phyloP scores from a whole-genome alignment of 768 basidiomycete species.

The Neoboletus brunneissimus region DNA sequence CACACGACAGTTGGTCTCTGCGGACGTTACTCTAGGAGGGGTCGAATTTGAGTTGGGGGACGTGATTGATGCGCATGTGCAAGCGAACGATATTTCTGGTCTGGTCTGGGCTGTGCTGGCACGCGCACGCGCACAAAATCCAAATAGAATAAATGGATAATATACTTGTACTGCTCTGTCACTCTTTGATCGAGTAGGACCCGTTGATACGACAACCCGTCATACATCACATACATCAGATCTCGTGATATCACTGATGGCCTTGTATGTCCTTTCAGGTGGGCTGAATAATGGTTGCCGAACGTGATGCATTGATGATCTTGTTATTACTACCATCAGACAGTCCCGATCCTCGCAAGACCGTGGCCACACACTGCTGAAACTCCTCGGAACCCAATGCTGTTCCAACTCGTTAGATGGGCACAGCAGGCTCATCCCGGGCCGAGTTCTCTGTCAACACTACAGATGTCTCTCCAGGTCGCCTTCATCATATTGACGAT shows the following conservation, averaged over 20 bases:
- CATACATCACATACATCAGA: no score
- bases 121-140: conserved; percentile 32
- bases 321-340: neutral
- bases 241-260: neutral
- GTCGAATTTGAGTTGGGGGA: conserved; percentile 56
- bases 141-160: neutral
- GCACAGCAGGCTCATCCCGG: neutral
- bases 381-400: neutral
- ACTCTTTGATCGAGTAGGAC: no score
- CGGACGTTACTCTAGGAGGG: conserved; percentile 52
- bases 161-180: neutral
- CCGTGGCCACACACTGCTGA: neutral
- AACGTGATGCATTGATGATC: neutral
- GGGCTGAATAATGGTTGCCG: neutral
- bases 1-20: conserved; percentile 61
- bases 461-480: neutral
- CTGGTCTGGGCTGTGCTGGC: conserved; percentile 60
- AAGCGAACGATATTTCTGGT: conserved; percentile 62
- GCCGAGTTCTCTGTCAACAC: neutral
- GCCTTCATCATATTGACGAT: neutral
- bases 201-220: neutral
- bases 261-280: neutral
- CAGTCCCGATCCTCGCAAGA: neutral
- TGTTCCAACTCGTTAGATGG: neutral
- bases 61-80: conserved; percentile 58